These are phyloP conservation scores for Papiliotrema laurentii DNA, from an alignment of 1,284 basidiomycete species.

Conservation along the genomic window DNA sequence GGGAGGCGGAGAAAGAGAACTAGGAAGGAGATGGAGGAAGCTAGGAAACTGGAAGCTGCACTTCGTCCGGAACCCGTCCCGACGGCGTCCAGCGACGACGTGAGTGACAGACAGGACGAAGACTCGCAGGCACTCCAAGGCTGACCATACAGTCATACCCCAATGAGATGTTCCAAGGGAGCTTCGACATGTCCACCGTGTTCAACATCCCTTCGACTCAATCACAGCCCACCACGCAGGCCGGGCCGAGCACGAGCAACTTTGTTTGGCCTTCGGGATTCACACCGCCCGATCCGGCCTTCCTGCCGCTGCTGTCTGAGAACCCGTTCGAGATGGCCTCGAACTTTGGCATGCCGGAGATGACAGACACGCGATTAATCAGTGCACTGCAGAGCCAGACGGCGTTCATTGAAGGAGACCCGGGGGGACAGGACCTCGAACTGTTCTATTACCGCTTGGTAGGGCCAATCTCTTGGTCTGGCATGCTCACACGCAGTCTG, in stretches of 20 bases:
- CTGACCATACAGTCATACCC: not conserved
- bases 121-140: not conserved
- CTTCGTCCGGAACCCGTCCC: slow-evolving; percentile 7
- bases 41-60: slow-evolving; percentile 29
- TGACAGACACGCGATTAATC: slow-evolving; percentile 34
- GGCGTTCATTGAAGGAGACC: slow-evolving; percentile 49
- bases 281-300: not conserved
- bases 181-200: not conserved
- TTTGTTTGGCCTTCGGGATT: slow-evolving; percentile 6
- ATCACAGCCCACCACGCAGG: not conserved
- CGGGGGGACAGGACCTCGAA: slow-evolving; percentile 41
- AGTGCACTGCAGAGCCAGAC: slow-evolving; percentile 46
- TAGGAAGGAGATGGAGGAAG: slow-evolving; percentile 50
- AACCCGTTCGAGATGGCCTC: not conserved
- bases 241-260: not conserved
- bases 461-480: slow-evolving; percentile 10
- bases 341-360: slow-evolving; percentile 17
- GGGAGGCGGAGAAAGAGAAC: slow-evolving; percentile 47
- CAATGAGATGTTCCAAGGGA: not conserved
- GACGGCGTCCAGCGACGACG: not conserved
- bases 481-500: slow-evolving; percentile 29
- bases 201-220: no score
- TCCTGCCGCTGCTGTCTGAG: not conserved
- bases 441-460: slow-evolving; percentile 50
- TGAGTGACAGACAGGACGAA: not conserved